Conservation (phyloP, 768 basidiomycete species). For the Mycena belliarum region DNA sequence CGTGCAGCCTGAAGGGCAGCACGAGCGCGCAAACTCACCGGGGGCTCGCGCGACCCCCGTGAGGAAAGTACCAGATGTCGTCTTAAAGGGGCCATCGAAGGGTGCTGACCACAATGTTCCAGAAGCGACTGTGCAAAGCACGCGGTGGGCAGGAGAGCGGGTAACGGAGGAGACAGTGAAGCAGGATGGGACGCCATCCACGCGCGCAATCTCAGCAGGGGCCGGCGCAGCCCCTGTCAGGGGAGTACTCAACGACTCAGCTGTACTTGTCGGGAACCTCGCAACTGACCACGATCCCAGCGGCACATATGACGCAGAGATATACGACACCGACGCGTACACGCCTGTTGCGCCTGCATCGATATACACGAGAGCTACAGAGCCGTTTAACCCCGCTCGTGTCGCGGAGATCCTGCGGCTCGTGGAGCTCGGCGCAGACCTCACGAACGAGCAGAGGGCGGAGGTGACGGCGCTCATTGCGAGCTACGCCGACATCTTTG, state of each 20-base stretch:
- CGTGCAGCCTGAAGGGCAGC: background rate
- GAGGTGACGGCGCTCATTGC: background rate
- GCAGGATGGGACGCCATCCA: background rate
- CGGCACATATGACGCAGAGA: background rate
- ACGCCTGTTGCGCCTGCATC: background rate
- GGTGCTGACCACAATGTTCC: background rate
- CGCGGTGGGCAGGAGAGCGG: background rate
- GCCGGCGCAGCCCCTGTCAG: background rate
- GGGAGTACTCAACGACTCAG: background rate
- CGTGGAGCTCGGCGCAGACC: background rate
- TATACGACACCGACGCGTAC: background rate
- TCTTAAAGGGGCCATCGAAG: background rate
- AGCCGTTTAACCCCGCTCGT: background rate
- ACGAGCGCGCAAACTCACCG: background rate
- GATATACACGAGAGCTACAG: background rate
- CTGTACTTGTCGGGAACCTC: background rate
- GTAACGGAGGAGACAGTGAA: too few relatives aligned
- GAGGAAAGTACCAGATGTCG: background rate
- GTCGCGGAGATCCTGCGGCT: background rate
- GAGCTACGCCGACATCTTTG: background rate
- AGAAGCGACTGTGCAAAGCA: background rate
- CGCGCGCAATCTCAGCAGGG: background rate
- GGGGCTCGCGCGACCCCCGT: background rate
- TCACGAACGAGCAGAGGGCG: background rate
- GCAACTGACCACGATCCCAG: background rate